A percentile compares a stretch with the other conserved stretches of the same genome.
Conservation (phyloP, 2,329 filamentous ascomycete genomes). For the Exophiala viscosa region DNA sequence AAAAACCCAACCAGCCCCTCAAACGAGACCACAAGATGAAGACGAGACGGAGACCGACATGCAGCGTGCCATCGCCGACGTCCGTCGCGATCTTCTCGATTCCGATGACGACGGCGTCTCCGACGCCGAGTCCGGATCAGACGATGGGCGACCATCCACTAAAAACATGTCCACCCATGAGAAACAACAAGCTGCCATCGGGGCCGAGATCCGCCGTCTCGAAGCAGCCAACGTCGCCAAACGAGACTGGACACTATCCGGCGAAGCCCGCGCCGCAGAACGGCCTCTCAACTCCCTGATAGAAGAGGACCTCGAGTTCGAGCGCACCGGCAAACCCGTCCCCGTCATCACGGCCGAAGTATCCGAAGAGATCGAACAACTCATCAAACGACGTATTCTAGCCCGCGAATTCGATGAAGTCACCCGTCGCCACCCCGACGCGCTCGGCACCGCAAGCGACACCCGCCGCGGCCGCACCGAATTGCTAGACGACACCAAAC, state of each 20-base stretch:
- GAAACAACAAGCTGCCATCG: conserved; percentile 76
- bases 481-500: conserved; percentile 81
- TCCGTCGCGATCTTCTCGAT: conserved; percentile 86
- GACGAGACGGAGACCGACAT: conserved; percentile 63
- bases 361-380: conserved; percentile 83
- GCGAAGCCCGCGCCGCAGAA: conserved; percentile 78
- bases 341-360: conserved; percentile 90
- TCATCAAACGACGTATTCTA: conserved; percentile 91
- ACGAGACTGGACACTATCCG: conserved; percentile 82
- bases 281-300: conserved; percentile 87
- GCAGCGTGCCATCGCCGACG: conserved; percentile 77
- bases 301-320: conserved; percentile 93
- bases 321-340: conserved; percentile 89
- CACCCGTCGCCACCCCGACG: conserved; percentile 72
- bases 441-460: conserved; percentile 58
- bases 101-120: conserved; percentile 62
- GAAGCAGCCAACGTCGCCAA: conserved; percentile 87
- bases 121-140: conserved; percentile 52
- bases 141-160: conserved; percentile 9
- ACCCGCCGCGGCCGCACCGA: conserved; percentile 71
- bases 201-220: conserved; percentile 84
- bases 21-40: conserved; percentile 34
- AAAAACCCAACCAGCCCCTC: conserved; percentile 50
- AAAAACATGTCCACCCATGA: conserved; percentile 68
- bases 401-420: conserved; percentile 91